A percentile compares a stretch with the other conserved stretches of the same genome.
These are phyloP conservation scores for Phytophthora chlamydospora DNA, from an alignment of 352 stramenopile species.

Conservation along the genomic window DNA sequence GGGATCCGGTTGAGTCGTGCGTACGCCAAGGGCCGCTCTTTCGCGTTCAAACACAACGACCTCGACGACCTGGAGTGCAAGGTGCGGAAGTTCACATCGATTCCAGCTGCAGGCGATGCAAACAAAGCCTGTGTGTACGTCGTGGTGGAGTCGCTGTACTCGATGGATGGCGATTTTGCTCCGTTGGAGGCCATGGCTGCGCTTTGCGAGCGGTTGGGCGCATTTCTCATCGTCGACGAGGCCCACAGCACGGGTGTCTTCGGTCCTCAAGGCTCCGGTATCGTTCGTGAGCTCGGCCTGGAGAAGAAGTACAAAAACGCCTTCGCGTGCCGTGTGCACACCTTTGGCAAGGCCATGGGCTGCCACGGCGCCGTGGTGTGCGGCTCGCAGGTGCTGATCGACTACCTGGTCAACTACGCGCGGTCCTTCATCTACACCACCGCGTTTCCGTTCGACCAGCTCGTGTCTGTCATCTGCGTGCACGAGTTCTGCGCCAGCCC, in stretches of 20 bases:
- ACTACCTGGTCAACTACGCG: constrained; percentile 98
- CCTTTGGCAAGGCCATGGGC: constrained; percentile 97
- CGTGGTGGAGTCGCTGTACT: constrained; percentile 98
- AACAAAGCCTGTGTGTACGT: constrained; percentile 85
- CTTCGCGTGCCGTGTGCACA: constrained; percentile 91
- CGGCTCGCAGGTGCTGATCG: constrained; percentile 87
- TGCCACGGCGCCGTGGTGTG: constrained; percentile 95
- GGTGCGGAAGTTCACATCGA: constrained; percentile 47
- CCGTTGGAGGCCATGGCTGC: constrained; percentile 88
- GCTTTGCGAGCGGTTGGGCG: constrained; percentile 79
- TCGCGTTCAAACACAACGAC: constrained; percentile 90
- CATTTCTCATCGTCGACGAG: constrained; percentile 96
- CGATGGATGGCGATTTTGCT: constrained; percentile 97
- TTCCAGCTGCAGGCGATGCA: constrained; percentile 9
- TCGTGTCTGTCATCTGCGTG: constrained; percentile 89
- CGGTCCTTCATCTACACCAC: constrained; percentile 98
- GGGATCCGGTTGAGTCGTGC: constrained; percentile 90
- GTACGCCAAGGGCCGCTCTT: constrained; percentile 46
- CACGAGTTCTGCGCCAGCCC: constrained; percentile 86
- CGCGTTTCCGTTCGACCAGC: constrained; percentile 91
- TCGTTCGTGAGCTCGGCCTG: constrained; percentile 73
- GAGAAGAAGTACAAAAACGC: constrained; percentile 74
- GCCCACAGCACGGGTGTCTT: constrained; percentile 94
- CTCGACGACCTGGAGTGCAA: constrained; percentile 63
- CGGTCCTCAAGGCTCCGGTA: constrained; percentile 74